Evolutionary conservation across 345 rosid species (phyloP), one percentile per base, ranked within the genome.

Genomic region (Acer yangbiense): DNA sequence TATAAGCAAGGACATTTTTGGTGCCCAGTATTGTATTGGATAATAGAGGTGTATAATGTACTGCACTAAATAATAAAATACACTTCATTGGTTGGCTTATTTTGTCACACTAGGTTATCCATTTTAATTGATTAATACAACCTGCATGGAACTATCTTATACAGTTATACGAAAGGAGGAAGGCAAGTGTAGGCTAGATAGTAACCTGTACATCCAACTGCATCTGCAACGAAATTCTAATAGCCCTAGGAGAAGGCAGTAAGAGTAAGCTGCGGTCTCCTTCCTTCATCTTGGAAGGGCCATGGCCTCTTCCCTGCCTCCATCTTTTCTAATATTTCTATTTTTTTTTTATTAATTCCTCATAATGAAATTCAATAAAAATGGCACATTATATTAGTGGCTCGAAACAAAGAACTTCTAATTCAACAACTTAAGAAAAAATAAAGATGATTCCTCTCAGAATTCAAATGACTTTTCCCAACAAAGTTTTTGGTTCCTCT

Each of bases 401-500:
- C 58, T 14, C 58, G 5, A 54, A 14, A 54, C 58, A 54, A 54
- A 54, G 69, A 65, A 29, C 14, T 65, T 32, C n/a, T 3, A 46
- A 27, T 41, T 65, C 69, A 32, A 65, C 8, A 65, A 35, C 20
- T 17, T 17, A 14, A 41, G 20, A 29, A 35, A 43, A 29, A 43
- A 20, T 20, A 20, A 39, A 20, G 25, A 43, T n/a, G 48, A 39
- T 41, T 41, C 14, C 71, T 20, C 25, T 60, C 14, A 41, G 27
- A 67, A 67, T 39, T 68, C 52, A 41, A 68, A 43, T 41, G 71
- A 41, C 23, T 21, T 43, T 68, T 54, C 50, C 12, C 54, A 68
- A 68, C 29, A n/a, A n/a, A 43, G 9, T 18, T 68, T 68, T n/a
- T 68, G 25, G 54, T 20, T 43, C 54, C 54, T 68, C 54, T 43